Base-by-base conservation (phyloP, 1,139 yeast genomes). In the Blastobotrys niveus region DNA sequence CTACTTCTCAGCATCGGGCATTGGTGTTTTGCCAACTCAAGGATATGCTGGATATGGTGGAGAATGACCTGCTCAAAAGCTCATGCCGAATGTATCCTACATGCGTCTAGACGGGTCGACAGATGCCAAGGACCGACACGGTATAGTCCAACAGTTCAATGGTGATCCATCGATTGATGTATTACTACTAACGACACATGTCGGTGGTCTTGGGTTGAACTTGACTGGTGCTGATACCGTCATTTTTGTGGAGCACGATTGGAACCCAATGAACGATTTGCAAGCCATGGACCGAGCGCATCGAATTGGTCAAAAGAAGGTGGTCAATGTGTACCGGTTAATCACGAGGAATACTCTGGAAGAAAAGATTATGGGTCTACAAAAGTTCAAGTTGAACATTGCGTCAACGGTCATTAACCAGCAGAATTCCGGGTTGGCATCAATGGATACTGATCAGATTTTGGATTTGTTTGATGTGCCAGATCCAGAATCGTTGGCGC, bases 271-370 rank as follows among this genome's bases (percentile, higher is more conserved):
- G 99, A 91, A 88, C 61, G 99, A 93, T 70, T 72, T 93, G 49
- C 99, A 93, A 64, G 99, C 99, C 0, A 93, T 93, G 99, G 99
- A 93, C 63, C 76, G 99, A 60, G 98, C 98, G 0, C 99, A 93
- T 65, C 76, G 99, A 64, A 79, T 93, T 54, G 99, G 99, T 3
- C 99, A 93, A 66, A 88, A 88, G 70, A 91, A 89, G 62, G 96
- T 91, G 31, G 99, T 93, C 38, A 87, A 88, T 63, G 98, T 93
- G 15, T 89, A 89, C 61, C 74, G 97, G 57, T 73, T 93, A 55
- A 86, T 93, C 56, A 93, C 99, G 7, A 82, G 88, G 60, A 82
- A 86, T 57, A 91, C 98, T 0, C 71, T 93, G 52, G 99, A 93
- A 63, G 98, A 91, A 61, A 89, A 93, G 67, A 93, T 93, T 52